These are phyloP conservation scores for Debaryomyces sp. DNA, from an alignment of 1,139 yeast species.

Conservation along the genomic window DNA sequence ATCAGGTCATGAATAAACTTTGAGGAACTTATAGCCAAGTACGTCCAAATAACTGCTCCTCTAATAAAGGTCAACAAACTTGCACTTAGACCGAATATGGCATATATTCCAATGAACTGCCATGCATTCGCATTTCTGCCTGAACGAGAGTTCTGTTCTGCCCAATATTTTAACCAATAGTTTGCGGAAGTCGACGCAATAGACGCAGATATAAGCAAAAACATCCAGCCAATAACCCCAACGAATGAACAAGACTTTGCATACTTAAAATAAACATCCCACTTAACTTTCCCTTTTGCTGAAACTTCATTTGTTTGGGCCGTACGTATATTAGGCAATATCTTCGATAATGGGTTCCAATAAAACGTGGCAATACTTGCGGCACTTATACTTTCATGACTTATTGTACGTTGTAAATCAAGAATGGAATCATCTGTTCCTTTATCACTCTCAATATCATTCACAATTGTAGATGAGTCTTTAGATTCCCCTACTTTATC, in stretches of 20 bases:
- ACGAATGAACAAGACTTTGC: conserved; percentile 38
- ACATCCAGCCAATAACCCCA: conserved; percentile 28
- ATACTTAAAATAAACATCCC: conserved; percentile 34
- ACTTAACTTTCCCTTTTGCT: conserved; percentile 36
- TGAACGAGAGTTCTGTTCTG: conserved; percentile 31
- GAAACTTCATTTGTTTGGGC: conserved; percentile 33
- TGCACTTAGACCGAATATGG: conserved; percentile 28
- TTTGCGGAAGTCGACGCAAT: conserved; percentile 29
- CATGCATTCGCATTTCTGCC: conserved; percentile 24
- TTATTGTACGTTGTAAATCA: neutral
- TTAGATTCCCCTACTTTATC: neutral
- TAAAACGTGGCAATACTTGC: conserved; percentile 20
- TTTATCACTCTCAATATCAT: neutral
- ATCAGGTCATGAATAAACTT: conserved; percentile 39
- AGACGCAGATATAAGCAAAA: conserved; percentile 23
- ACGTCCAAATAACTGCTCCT: conserved; percentile 35
- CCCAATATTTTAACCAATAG: conserved; percentile 41
- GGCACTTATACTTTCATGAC: conserved; percentile 2
- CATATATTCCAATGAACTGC: conserved; percentile 24
- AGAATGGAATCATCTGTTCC: neutral
- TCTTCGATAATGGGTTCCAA: conserved; percentile 32
- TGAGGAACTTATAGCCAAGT: conserved; percentile 36
- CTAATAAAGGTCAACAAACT: conserved; percentile 27
- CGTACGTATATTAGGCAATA: conserved; percentile 27
- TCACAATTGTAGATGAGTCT: neutral